Conservation (phyloP, 176 grass and related monocot genomes). For the Hordeum marinum region DNA sequence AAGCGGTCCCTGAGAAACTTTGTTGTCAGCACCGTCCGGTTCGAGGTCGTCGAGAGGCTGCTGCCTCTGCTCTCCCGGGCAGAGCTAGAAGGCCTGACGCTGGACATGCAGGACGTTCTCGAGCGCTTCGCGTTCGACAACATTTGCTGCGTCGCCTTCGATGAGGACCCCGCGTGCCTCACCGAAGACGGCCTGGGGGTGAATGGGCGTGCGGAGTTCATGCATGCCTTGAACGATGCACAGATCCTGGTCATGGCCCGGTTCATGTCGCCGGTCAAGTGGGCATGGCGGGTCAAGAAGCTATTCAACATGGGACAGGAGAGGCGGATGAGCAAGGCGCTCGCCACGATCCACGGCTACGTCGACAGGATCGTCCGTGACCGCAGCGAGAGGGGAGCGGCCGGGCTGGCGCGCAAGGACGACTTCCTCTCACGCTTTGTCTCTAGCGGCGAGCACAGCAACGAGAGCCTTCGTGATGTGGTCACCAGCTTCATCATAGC, state of each 20-base stretch:
- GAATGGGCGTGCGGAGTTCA: slow-evolving; percentile 20
- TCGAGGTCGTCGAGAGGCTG: slow-evolving; percentile 33
- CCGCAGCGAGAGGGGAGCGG: background rate
- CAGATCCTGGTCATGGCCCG: slow-evolving; percentile 25
- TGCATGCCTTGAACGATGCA: slow-evolving; percentile 40
- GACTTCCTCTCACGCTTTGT: slow-evolving; percentile 66
- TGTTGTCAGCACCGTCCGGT: slow-evolving; percentile 33
- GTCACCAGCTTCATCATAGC: slow-evolving; percentile 67
- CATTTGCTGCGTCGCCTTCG: slow-evolving; percentile 60
- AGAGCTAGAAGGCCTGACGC: background rate
- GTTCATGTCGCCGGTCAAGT: slow-evolving; percentile 47
- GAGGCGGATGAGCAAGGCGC: slow-evolving; percentile 30
- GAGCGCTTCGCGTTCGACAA: slow-evolving; percentile 78
- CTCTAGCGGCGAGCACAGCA: slow-evolving; percentile 19
- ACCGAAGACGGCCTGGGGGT: background rate
- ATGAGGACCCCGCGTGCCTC: slow-evolving; percentile 51
- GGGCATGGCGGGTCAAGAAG: slow-evolving; percentile 53
- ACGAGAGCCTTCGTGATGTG: slow-evolving; percentile 52
- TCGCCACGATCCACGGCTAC: slow-evolving; percentile 40
- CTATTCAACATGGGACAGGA: slow-evolving; percentile 44
- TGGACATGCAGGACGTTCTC: slow-evolving; percentile 61
- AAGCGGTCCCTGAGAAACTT: slow-evolving; percentile 44
- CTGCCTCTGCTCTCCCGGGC: slow-evolving; percentile 41
- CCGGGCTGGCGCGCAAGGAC: background rate
- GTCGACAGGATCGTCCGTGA: slow-evolving; percentile 34